phyloP scores from a whole-genome alignment of 1,139 yeast genomes.

The Pichia sp. region DNA sequence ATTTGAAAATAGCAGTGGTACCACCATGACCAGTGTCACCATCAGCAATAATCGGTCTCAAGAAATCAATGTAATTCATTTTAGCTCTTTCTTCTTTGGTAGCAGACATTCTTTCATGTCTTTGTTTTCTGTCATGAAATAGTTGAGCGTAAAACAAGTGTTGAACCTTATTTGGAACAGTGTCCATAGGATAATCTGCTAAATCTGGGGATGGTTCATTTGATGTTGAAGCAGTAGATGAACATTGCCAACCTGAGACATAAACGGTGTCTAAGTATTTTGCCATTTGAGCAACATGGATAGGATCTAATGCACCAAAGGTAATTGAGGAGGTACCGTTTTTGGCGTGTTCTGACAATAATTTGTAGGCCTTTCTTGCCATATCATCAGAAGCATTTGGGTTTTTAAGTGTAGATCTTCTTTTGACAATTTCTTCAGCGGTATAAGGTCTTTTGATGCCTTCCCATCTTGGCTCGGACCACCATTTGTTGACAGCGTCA shows the following conservation, averaged over 20 bases:
- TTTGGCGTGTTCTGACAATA: conserved; percentile 64
- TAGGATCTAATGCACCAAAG: conserved; percentile 94
- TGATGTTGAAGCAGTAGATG: conserved; percentile 93
- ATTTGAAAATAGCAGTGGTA: conserved; percentile 88
- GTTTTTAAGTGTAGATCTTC: conserved; percentile 68
- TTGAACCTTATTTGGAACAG: conserved; percentile 97
- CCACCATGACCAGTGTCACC: conserved; percentile 99
- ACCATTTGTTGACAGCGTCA: conserved; percentile 73
- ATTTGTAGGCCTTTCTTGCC: conserved; percentile 71
- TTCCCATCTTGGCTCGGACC: conserved; percentile 88
- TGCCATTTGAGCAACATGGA: conserved; percentile 95
- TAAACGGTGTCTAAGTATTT: conserved; percentile 87
- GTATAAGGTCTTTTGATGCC: conserved; percentile 83
- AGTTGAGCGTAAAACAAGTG: conserved; percentile 95
- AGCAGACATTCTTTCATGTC: conserved; percentile 66
- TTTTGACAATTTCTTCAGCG: conserved; percentile 81
- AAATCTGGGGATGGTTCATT: conserved; percentile 98
- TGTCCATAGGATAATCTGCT: conserved; percentile 97
- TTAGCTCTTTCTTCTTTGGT: conserved; percentile 58
- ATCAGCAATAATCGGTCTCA: conserved; percentile 93
- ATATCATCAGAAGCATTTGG: conserved; percentile 69
- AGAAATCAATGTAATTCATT: conserved; percentile 63
- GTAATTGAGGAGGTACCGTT: conserved; percentile 78
- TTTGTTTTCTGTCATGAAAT: conserved; percentile 95
- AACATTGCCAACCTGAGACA: conserved; percentile 98